These are phyloP conservation scores for Cyberlindnera maritima DNA, from an alignment of 805 yeast genomes.

Conservation along the genomic window DNA sequence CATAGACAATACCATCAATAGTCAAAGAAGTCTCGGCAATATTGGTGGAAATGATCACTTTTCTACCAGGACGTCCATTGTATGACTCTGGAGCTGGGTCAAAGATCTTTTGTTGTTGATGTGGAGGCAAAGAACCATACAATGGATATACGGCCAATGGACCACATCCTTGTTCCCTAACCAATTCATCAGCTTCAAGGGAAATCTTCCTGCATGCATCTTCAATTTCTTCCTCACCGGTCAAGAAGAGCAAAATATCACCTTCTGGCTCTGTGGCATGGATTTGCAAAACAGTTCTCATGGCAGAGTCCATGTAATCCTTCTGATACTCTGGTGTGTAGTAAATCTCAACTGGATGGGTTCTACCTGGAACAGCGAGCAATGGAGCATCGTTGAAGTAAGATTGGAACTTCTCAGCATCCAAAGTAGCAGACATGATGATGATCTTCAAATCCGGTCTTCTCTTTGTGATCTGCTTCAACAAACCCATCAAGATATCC, in stretches of 20 bases:
- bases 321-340: constrained; percentile 96
- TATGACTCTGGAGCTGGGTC: constrained; percentile 79
- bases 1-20: constrained; percentile 96
- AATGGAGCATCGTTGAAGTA: constrained; percentile 92
- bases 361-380: constrained; percentile 96
- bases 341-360: constrained; percentile 94
- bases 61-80: constrained; percentile 91
- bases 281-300: constrained; percentile 91
- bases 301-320: constrained; percentile 92
- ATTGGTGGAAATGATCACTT: constrained; percentile 87
- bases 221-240: constrained; percentile 98
- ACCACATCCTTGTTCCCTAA: constrained; percentile 88
- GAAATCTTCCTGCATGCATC: constrained; percentile 90
- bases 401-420: constrained; percentile 90
- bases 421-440: constrained; percentile 96
- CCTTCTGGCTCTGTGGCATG: constrained; percentile 97
- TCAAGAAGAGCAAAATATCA: constrained; percentile 79
- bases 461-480: constrained; percentile 75
- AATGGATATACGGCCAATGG: constrained; percentile 88
- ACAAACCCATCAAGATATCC: constrained; percentile 92
- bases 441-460: constrained; percentile 89
- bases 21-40: constrained; percentile 98
- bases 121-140: constrained; percentile 95
- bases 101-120: constrained; percentile 90
- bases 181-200: constrained; percentile 83